phyloP scores from a whole-genome alignment of 495 filamentous ascomycete genomes.

The Glonium stellatum region DNA sequence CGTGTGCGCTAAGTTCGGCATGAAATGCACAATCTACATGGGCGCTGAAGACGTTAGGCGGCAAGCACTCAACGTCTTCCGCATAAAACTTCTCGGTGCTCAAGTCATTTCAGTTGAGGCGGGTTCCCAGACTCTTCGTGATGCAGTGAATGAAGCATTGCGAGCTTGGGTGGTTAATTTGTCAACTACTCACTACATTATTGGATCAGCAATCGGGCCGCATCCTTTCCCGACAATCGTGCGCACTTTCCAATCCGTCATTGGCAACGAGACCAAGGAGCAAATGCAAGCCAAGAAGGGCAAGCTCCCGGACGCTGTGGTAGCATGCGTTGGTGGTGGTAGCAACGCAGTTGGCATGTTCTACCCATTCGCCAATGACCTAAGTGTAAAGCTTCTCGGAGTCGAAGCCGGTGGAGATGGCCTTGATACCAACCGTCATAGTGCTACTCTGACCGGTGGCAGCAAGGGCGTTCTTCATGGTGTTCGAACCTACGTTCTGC shows the following conservation, averaged over 20 bases:
- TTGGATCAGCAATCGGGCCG: conserved; percentile 88
- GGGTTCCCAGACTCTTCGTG: conserved; percentile 77
- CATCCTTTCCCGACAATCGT: conserved; percentile 96
- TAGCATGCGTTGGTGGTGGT: conserved; percentile 93
- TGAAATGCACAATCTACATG: conserved; percentile 96
- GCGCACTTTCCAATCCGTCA: conserved; percentile 88
- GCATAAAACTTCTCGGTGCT: conserved; percentile 91
- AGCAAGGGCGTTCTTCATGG: conserved; percentile 91
- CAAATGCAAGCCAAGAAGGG: conserved; percentile 76
- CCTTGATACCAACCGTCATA: conserved; percentile 78
- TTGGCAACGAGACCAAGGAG: conserved; percentile 83
- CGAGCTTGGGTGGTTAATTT: conserved; percentile 82
- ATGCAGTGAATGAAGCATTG: conserved; percentile 91
- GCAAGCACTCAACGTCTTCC: conserved; percentile 92
- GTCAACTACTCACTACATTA: conserved; percentile 90
- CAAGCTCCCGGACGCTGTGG: conserved; percentile 89
- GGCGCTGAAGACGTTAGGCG: conserved; percentile 88
- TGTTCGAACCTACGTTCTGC: conserved; percentile 90
- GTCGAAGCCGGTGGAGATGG: conserved; percentile 97
- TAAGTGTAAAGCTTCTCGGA: conserved; percentile 77
- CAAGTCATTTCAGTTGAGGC: conserved; percentile 81
- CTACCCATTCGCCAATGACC: conserved; percentile 85
- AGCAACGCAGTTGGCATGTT: conserved; percentile 93
- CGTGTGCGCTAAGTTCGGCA: conserved; percentile 91
- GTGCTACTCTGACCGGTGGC: conserved; percentile 80